A percentile compares a stretch with the other conserved stretches of the same genome.
These are phyloP conservation scores for Harringtonia lauricola DNA, from an alignment of 2,329 filamentous ascomycete genomes.

Conservation along the genomic window DNA sequence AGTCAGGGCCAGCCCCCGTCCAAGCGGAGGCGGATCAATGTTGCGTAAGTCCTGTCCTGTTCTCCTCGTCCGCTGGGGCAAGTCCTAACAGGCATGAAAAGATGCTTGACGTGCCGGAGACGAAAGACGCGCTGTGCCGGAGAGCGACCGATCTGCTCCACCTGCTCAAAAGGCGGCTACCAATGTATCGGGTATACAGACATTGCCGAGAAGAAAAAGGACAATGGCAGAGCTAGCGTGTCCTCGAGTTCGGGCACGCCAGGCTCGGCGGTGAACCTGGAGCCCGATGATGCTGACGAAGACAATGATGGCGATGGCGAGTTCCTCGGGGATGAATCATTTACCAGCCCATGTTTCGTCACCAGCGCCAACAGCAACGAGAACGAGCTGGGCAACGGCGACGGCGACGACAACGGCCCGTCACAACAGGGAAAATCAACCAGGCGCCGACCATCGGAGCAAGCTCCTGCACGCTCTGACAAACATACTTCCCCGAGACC, in stretches of 20 bases:
- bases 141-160: slow-evolving; percentile 60
- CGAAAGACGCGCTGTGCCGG: slow-evolving; percentile 68
- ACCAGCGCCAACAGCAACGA: too few relatives aligned
- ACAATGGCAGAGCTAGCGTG: slow-evolving; percentile 7
- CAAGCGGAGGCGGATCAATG: slow-evolving; percentile 68
- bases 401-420: too few relatives aligned
- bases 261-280: background rate
- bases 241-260: background rate
- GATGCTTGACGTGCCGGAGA: slow-evolving; percentile 63
- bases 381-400: too few relatives aligned
- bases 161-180: slow-evolving; percentile 62
- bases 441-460: background rate
- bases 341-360: too few relatives aligned
- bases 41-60: slow-evolving; percentile 46
- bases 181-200: slow-evolving; percentile 58
- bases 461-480: too few relatives aligned
- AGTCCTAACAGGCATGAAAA: slow-evolving; percentile 16
- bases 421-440: background rate
- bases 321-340: too few relatives aligned
- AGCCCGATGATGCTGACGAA: background rate
- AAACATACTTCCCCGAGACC: too few relatives aligned
- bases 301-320: background rate
- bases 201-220: slow-evolving; percentile 32
- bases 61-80: background rate
- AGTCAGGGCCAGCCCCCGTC: slow-evolving; percentile 72